Conservation (phyloP, 2,329 filamentous ascomycete species). For the Atkinsonella hypoxylon region DNA sequence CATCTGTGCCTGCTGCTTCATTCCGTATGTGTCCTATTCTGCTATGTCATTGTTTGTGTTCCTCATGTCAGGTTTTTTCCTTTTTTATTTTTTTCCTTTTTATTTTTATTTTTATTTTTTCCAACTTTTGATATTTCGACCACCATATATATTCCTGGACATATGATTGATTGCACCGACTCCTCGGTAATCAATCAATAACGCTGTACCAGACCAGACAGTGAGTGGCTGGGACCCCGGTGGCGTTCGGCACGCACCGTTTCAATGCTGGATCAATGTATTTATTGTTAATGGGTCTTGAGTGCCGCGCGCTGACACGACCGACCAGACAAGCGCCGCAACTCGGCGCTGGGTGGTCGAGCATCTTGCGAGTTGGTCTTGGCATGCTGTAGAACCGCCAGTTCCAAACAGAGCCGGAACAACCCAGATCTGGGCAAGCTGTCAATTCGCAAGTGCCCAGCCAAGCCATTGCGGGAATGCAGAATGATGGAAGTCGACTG, state of each 20-base stretch:
- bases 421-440: too few species aligned
- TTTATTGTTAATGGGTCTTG: too few species aligned
- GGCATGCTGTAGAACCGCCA: background rate
- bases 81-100: background rate
- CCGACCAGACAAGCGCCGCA: background rate
- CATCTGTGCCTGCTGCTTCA: slow-evolving; percentile 34
- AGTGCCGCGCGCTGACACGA: background rate
- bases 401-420: background rate
- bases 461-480: background rate
- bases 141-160: too few species aligned
- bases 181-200: too few species aligned
- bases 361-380: background rate
- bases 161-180: too few species aligned
- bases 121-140: too few species aligned
- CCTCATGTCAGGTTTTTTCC: background rate
- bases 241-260: too few species aligned
- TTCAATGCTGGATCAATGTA: too few species aligned
- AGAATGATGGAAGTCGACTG: background rate
- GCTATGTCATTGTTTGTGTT: background rate
- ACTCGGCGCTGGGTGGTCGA: too few species aligned
- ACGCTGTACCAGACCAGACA: too few species aligned
- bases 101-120: background rate
- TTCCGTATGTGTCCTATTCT: slow-evolving; percentile 32
- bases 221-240: too few species aligned
- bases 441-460: background rate